Evolutionary conservation across 352 stramenopile genomes (phyloP), one percentile per base, ranked within the genome.

Genomic region (Pythium graminicola): DNA sequence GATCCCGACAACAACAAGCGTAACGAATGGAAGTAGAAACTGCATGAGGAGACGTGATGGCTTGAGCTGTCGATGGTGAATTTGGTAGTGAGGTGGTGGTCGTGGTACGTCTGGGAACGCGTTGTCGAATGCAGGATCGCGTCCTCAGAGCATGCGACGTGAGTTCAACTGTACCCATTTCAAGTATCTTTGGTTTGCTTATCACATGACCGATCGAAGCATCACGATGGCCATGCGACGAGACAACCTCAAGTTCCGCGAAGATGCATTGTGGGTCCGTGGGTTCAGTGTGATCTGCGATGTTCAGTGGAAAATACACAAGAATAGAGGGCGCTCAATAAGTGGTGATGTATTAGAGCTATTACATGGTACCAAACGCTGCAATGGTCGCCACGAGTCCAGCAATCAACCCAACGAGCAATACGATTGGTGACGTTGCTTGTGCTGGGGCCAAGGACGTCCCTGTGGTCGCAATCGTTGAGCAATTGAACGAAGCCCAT

Each of bases 401-500:
- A 16, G 45, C 23, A 4, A 23, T 23, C 17, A 53, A 23, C 5
- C 32, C 32, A 13, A 43, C 32, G n/a, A 32, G 20, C 23, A 44
- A 27, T 5, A 43, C 32, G 1, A 44, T 5, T 16, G 46, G 29
- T 6, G 46, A 53, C 14, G 32, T 33, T 4, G 11, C 35, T 16
- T 31, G 9, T 9, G 32, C 35, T 6, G 46, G 46, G 13, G 46
- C 33, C 3, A 32, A 40, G 7, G 48, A 41, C 19, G 47, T 23
- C 23, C 31, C 32, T 16, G 19, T 54, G 35, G 22, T 31, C 22
- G 41, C 41, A 7, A 29, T 17, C 26, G 44, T 28, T 4, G 49
- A 23, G 36, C 56, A 64, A 2, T 17, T 36, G 28, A 61, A 33
- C 14, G 22, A 27, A 7, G 33, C 32, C 58, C 58, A 65, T 3